Conservation (phyloP, 257 asterid genomes). For the Solanum raphanifolium region DNA sequence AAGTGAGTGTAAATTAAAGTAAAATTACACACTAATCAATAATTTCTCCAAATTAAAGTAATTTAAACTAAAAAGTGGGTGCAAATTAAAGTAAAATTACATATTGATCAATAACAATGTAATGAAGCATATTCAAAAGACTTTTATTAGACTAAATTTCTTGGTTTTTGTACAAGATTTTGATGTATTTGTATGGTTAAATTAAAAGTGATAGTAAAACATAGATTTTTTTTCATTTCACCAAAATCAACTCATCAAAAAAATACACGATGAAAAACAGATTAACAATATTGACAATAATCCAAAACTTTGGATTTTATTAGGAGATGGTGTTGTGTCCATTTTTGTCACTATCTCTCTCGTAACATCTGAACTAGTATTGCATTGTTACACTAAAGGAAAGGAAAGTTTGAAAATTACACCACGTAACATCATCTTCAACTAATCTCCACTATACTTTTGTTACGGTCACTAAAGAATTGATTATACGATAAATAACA, state of each 20-base stretch:
- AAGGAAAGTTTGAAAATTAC: background rate
- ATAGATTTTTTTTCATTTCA: too few species aligned
- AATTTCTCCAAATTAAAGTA: too few species aligned
- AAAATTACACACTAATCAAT: background rate
- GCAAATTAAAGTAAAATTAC: background rate
- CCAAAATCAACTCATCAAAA: too few species aligned
- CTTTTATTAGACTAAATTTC: background rate
- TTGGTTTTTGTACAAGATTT: background rate
- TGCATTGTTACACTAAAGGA: background rate
- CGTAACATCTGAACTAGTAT: background rate
- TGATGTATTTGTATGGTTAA: background rate
- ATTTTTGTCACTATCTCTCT: background rate
- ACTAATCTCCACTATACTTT: background rate
- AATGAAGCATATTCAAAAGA: background rate
- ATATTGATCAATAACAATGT: background rate
- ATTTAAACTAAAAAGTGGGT: background rate
- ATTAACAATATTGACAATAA: background rate
- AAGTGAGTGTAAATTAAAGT: background rate
- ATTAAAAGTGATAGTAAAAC: too few species aligned
- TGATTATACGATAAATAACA: background rate
- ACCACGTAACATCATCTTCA: background rate
- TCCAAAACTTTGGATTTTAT: background rate
- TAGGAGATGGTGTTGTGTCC: background rate
- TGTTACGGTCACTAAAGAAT: background rate
- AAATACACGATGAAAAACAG: too few species aligned